phyloP scores from a whole-genome alignment of 2,329 filamentous ascomycete genomes.

The Colletotrichum theobromicola region DNA sequence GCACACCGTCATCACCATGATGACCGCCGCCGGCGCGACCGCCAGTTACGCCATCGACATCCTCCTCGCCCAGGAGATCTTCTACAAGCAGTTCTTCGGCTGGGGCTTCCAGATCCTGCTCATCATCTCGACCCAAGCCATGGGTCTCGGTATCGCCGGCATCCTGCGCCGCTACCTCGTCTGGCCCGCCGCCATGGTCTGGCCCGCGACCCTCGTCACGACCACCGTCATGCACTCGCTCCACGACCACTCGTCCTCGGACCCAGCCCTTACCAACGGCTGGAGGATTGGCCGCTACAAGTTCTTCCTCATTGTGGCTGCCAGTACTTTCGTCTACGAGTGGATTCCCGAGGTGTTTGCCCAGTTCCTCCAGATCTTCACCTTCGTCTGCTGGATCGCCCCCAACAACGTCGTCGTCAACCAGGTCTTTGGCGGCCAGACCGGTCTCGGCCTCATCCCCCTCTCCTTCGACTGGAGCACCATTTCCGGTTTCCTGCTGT shows the following conservation, averaged over 20 bases:
- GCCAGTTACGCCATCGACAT: constrained; percentile 45
- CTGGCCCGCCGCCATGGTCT: constrained; percentile 62
- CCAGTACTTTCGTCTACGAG: constrained; percentile 51
- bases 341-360: constrained; percentile 19
- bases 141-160: constrained; percentile 63
- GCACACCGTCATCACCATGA: constrained; percentile 53
- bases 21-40: constrained; percentile 41
- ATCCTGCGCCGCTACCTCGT: constrained; percentile 58
- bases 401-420: constrained; percentile 65
- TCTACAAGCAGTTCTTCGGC: constrained; percentile 51
- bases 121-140: constrained; percentile 58
- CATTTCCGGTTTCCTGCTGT: constrained; percentile 53
- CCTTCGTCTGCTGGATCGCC: constrained; percentile 66
- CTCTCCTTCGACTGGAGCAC: constrained; percentile 62
- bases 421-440: constrained; percentile 65
- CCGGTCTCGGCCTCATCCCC: constrained; percentile 63
- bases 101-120: constrained; percentile 61
- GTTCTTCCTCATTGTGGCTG: constrained; percentile 64
- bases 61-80: constrained; percentile 47
- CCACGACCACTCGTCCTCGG: constrained; percentile 49
- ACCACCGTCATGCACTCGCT: constrained; percentile 56
- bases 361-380: constrained; percentile 47
- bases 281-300: constrained; percentile 70
- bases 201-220: constrained; percentile 60
- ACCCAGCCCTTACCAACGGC: constrained; percentile 58